These are phyloP conservation scores for Metschnikowia corniflorae DNA, from an alignment of 805 yeast genomes.

Conservation along the genomic window DNA sequence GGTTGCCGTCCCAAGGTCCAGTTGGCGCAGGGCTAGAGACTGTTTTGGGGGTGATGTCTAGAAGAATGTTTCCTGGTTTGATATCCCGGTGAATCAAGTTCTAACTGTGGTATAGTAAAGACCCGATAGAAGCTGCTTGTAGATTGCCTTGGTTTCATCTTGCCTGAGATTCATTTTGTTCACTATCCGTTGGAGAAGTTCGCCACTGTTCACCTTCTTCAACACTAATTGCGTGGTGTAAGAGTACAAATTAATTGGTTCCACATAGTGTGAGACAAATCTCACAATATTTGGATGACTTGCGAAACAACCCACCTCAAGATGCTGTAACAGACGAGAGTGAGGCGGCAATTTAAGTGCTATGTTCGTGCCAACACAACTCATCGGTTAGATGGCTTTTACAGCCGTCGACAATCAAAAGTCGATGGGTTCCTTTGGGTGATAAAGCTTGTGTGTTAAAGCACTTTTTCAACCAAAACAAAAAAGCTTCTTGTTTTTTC, in stretches of 20 bases:
- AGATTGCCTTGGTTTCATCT: slow-evolving; percentile 58
- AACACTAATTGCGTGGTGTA: slow-evolving; percentile 59
- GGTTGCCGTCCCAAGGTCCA: too few relatives aligned
- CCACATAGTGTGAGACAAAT: slow-evolving; percentile 55
- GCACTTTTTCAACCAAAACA: too few relatives aligned
- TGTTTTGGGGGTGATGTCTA: slow-evolving; percentile 48
- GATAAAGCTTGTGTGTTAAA: too few relatives aligned
- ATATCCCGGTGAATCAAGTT: slow-evolving; percentile 45
- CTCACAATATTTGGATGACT: slow-evolving; percentile 71
- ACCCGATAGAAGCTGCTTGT: slow-evolving; percentile 44
- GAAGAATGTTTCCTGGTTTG: slow-evolving; percentile 42
- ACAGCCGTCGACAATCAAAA: too few relatives aligned
- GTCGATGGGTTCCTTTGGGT: too few relatives aligned
- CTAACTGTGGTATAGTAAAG: slow-evolving; percentile 36
- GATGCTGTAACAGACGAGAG: too few relatives aligned
- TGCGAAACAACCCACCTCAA: too few relatives aligned
- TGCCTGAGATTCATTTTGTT: slow-evolving; percentile 58
- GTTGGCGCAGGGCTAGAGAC: slow-evolving; percentile 27
- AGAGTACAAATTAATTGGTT: slow-evolving; percentile 48
- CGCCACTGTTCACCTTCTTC: slow-evolving; percentile 74
- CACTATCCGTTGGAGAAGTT: slow-evolving; percentile 68
- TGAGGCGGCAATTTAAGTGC: too few relatives aligned
- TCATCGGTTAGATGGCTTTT: too few relatives aligned
- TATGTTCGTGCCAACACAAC: too few relatives aligned
- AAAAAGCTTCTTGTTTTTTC: too few relatives aligned